Percentiles rank a stretch among this genome's conserved stretches.
These are phyloP conservation scores for Musa beccarii DNA, from an alignment of 176 grass and related monocot genomes.

Conservation along the genomic window DNA sequence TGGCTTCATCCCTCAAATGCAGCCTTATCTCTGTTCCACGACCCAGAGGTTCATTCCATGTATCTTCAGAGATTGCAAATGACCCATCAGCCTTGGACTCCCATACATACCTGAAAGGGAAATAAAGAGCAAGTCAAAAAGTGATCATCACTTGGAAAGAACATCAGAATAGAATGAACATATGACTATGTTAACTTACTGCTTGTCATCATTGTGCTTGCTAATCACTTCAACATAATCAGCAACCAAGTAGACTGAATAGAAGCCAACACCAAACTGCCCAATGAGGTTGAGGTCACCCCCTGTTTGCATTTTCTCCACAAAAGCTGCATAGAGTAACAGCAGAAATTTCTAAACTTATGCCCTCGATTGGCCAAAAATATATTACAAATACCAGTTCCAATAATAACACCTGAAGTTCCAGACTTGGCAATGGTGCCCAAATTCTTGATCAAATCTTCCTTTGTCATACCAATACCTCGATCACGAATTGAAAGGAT, in stretches of 20 bases:
- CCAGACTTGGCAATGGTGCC: slow-evolving; percentile 96
- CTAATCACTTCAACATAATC: slow-evolving; percentile 99
- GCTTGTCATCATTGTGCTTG: slow-evolving; percentile 99
- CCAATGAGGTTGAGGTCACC: slow-evolving; percentile 92
- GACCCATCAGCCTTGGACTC: slow-evolving; percentile 94
- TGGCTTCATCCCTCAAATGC: slow-evolving; percentile 83
- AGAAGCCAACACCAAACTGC: slow-evolving; percentile 98
- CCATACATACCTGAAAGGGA: slow-evolving; percentile 61
- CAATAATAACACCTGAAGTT: slow-evolving; percentile 50
- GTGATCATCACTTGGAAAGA: not conserved
- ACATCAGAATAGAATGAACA: not conserved
- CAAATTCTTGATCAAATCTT: slow-evolving; percentile 94
- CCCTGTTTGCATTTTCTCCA: slow-evolving; percentile 88
- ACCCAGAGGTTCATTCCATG: slow-evolving; percentile 83
- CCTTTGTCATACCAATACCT: slow-evolving; percentile 96
- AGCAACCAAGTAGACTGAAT: slow-evolving; percentile 93
- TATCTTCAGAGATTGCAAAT: slow-evolving; percentile 92
- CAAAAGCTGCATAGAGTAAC: slow-evolving; percentile 48
- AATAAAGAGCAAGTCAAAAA: not conserved
- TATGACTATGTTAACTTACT: slow-evolving; percentile 37
- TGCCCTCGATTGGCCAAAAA: not conserved
- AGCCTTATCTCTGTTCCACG: slow-evolving; percentile 96
- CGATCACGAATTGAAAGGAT: slow-evolving; percentile 80
- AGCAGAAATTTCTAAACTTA: not conserved
- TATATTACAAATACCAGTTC: not conserved